Percentiles rank a stretch among this genome's conserved stretches.
These are phyloP conservation scores for Populus hybrid DNA, from an alignment of 441 rosid species.

Conservation along the genomic window DNA sequence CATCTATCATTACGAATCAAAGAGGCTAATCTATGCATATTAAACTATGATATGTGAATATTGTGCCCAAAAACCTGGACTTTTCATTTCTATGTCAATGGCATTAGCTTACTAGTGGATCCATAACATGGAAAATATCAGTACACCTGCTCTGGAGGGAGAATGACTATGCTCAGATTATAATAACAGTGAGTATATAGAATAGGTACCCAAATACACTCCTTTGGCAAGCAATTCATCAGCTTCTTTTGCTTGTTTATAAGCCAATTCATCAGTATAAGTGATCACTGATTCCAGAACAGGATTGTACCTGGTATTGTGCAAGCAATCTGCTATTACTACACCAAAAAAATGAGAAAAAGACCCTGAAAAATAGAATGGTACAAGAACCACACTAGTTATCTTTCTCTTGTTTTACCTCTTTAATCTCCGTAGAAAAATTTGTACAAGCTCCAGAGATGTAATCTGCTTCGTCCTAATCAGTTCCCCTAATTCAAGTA, in stretches of 20 bases:
- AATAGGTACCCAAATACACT: conserved; percentile 59
- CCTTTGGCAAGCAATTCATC: conserved; percentile 76
- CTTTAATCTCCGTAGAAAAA: conserved; percentile 61
- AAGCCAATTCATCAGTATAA: conserved; percentile 72
- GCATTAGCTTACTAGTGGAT: neutral
- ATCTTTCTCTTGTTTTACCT: conserved; percentile 37
- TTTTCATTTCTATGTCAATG: neutral
- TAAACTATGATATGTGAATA: neutral
- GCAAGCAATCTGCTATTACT: conserved; percentile 18
- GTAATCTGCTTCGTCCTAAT: conserved; percentile 69
- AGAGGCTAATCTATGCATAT: neutral
- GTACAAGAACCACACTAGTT: neutral
- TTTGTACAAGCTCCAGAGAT: conserved; percentile 57
- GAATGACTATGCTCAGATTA: neutral
- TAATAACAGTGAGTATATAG: neutral
- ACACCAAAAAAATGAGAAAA: neutral
- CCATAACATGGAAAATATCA: neutral
- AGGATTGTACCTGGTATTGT: conserved; percentile 54
- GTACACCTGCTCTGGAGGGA: neutral
- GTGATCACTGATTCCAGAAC: conserved; percentile 81
- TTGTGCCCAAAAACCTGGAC: neutral
- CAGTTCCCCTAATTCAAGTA: conserved; percentile 78
- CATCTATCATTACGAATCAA: neutral
- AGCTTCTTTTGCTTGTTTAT: conserved; percentile 78
- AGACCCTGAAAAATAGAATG: neutral